These are phyloP conservation scores for Rhynchosporium secalis DNA, from an alignment of 2,329 filamentous ascomycete species.

Conservation along the genomic window DNA sequence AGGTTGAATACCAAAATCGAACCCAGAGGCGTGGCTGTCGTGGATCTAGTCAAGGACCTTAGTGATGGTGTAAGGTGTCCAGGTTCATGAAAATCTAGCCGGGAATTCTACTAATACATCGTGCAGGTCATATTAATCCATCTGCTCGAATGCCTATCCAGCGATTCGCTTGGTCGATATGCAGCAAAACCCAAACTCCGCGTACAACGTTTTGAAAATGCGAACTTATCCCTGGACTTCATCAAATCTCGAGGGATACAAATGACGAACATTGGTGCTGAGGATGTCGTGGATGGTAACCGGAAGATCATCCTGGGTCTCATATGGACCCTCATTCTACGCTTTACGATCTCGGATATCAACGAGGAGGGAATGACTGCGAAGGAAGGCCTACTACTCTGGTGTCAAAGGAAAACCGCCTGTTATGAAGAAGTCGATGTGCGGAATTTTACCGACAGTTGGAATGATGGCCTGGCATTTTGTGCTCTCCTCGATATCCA, in stretches of 20 bases:
- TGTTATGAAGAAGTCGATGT: conserved; percentile 98
- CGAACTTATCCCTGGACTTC: conserved; percentile 91
- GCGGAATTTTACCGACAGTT: conserved; percentile 89
- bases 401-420: conserved; percentile 98
- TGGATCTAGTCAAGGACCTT: conserved; percentile 84
- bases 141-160: conserved; percentile 91
- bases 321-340: conserved; percentile 97
- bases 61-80: conserved; percentile 78
- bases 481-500: conserved; percentile 97
- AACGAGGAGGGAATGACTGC: conserved; percentile 97
- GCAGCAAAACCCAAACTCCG: conserved; percentile 93
- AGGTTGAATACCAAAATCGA: conserved; percentile 97
- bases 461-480: conserved; percentile 97
- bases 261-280: conserved; percentile 97
- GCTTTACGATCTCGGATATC: conserved; percentile 98
- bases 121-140: conserved; percentile 87
- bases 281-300: conserved; percentile 97
- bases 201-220: conserved; percentile 97
- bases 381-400: conserved; percentile 90
- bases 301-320: conserved; percentile 95
- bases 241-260: conserved; percentile 89
- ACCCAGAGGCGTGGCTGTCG: conserved; percentile 73
- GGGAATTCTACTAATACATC: conserved; percentile 29
- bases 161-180: conserved; percentile 94
- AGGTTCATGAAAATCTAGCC: neutral